Percentiles rank a stretch among this genome's conserved stretches.
phyloP scores from a whole-genome alignment of 768 basidiomycete species.

The Hortiboletus campestris region DNA sequence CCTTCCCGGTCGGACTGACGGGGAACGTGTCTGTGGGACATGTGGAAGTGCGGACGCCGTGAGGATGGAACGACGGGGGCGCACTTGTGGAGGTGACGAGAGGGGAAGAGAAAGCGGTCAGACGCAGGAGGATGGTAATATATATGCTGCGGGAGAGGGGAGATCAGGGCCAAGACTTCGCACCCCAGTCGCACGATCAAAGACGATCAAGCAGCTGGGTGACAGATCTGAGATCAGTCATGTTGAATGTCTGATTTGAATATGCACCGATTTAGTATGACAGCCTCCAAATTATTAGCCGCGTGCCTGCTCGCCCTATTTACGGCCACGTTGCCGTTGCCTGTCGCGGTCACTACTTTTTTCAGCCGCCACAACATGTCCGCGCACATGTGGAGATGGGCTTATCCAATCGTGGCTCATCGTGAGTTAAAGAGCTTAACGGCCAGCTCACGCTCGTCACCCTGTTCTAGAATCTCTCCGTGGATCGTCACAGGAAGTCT shows the following conservation, averaged over 20 bases:
- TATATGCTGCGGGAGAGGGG: conserved; percentile 50
- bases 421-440: conserved; percentile 46
- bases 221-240: conserved; percentile 39
- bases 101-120: conserved; percentile 50
- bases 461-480: conserved; percentile 9
- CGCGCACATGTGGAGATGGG: conserved; percentile 36
- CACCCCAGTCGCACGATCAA: conserved; percentile 58
- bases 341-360: conserved; percentile 42
- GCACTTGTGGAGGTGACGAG: conserved; percentile 36
- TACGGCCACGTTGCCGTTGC: conserved; percentile 47
- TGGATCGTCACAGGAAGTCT: conserved; percentile 29
- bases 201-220: conserved; percentile 51
- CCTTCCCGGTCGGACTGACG: conserved; percentile 61
- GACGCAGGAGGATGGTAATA: conserved; percentile 45
- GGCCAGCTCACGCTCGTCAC: conserved; percentile 26
- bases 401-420: conserved; percentile 34
- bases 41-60: conserved; percentile 31
- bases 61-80: conserved; percentile 21
- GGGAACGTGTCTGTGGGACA: conserved; percentile 62
- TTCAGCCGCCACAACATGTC: conserved; percentile 33
- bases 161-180: conserved; percentile 39
- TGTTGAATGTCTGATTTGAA: conserved; percentile 42
- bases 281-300: conserved; percentile 43
- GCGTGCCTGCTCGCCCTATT: conserved; percentile 50
- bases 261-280: conserved; percentile 30